Evolutionary conservation across 2,329 filamentous ascomycete genomes (phyloP).

Genomic region (Penicillium frequentans): DNA sequence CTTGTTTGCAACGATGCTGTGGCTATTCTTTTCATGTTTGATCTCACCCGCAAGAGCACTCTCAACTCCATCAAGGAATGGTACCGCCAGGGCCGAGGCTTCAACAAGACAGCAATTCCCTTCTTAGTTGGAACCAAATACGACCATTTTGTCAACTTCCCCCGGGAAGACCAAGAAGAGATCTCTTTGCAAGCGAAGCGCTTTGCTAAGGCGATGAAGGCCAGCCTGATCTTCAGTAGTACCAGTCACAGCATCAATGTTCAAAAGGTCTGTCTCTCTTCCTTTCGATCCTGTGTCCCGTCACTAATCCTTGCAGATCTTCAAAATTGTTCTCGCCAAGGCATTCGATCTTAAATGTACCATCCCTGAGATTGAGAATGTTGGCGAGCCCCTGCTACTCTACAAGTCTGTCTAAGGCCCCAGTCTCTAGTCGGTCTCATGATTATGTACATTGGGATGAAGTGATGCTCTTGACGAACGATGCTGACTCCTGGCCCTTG

Average conservation of each 20-base stretch:
- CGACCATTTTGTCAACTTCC: slow-evolving; percentile 99
- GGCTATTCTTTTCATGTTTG: slow-evolving; percentile 99
- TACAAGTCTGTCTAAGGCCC: slow-evolving; percentile 62
- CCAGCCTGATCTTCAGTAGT: slow-evolving; percentile 95
- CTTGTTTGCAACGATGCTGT: slow-evolving; percentile 99
- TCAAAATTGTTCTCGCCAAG: slow-evolving; percentile 98
- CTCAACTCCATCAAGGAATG: slow-evolving; percentile 99
- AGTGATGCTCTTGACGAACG: slow-evolving; percentile 35
- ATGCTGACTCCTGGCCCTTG: slow-evolving; percentile 19
- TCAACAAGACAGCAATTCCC: slow-evolving; percentile 99
- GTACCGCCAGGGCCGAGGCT: slow-evolving; percentile 95
- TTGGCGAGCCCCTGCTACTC: slow-evolving; percentile 90
- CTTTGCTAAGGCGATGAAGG: slow-evolving; percentile 98
- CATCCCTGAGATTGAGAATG: slow-evolving; percentile 97
- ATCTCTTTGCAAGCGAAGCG: slow-evolving; percentile 95
- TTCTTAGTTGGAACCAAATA: slow-evolving; percentile 98
- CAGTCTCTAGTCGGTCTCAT: slow-evolving; percentile 14
- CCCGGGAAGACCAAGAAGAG: slow-evolving; percentile 94
- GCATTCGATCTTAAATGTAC: slow-evolving; percentile 99
- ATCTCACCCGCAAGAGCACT: slow-evolving; percentile 95
- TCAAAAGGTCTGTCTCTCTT: slow-evolving; percentile 71
- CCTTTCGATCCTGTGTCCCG: slow-evolving; percentile 1
- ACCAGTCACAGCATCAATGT: slow-evolving; percentile 99
- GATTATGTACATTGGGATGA: slow-evolving; percentile 39
- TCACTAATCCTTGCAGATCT: slow-evolving; percentile 67